Evolutionary conservation across 202 grass and related monocot genomes (phyloP).

Genomic region (Miscanthus sacchariflorus): DNA sequence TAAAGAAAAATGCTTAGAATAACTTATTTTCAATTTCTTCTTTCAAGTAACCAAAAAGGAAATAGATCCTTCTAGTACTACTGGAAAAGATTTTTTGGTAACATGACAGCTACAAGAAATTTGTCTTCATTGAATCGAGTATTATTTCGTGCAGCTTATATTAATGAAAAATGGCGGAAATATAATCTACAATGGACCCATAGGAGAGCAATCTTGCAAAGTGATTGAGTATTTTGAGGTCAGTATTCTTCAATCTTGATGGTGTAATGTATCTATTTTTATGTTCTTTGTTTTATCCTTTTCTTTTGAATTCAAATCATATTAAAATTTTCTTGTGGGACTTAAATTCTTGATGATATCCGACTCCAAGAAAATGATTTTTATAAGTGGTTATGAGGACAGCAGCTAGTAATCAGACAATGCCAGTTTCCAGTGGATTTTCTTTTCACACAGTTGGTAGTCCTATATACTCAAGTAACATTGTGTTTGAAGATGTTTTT

Average conservation of each 20-base stretch:
- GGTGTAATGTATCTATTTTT: too few relatives aligned
- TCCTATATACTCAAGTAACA: not conserved
- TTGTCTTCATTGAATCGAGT: not conserved
- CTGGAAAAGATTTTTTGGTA: not conserved
- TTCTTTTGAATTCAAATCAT: too few relatives aligned
- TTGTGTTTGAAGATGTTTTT: not conserved
- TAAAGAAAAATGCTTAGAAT: not conserved
- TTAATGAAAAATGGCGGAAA: conserved; percentile 59
- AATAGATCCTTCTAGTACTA: not conserved
- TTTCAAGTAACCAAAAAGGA: not conserved
- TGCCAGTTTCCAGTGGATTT: not conserved
- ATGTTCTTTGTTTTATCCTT: too few relatives aligned
- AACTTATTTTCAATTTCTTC: not conserved
- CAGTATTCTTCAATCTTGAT: conserved; percentile 4
- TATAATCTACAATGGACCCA: conserved; percentile 56
- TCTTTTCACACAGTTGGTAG: not conserved
- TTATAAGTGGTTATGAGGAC: too few relatives aligned
- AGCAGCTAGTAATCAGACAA: not conserved
- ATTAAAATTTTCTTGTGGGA: too few relatives aligned
- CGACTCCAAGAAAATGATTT: too few relatives aligned
- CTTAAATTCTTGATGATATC: too few relatives aligned
- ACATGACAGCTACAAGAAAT: too few relatives aligned
- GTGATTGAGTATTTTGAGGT: conserved; percentile 67
- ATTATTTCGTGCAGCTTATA: conserved; percentile 47
- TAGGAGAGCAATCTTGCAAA: conserved; percentile 50